phyloP scores from a whole-genome alignment of 495 filamentous ascomycete genomes.

The Aspergillus steynii region DNA sequence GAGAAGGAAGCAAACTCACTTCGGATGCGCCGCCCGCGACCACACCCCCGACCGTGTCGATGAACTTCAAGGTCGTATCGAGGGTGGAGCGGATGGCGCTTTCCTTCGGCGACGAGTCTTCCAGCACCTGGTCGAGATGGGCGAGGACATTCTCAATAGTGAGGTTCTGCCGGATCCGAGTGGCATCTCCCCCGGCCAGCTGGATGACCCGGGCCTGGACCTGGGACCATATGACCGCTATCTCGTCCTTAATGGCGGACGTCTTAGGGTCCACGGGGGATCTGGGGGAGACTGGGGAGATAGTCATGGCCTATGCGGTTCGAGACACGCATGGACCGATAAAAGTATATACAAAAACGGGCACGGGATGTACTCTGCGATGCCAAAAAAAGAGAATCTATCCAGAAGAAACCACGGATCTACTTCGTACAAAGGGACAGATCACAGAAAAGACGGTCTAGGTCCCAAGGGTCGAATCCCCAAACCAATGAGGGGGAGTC shows the following conservation, averaged over 20 bases:
- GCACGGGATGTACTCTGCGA: neutral
- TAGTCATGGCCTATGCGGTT: constrained; percentile 13
- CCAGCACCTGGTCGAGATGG: constrained; percentile 29
- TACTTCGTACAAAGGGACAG: neutral
- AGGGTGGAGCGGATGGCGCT: constrained; percentile 26
- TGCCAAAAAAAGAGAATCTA: neutral
- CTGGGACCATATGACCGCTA: constrained; percentile 38
- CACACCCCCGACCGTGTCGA: constrained; percentile 36
- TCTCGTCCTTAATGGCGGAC: constrained; percentile 34
- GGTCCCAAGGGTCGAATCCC: neutral
- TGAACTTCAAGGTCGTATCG: constrained; percentile 36
- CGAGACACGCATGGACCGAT: neutral
- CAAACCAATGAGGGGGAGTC: neutral
- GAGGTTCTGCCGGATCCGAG: constrained; percentile 26
- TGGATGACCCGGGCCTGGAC: constrained; percentile 38
- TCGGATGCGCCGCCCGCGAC: constrained; percentile 33
- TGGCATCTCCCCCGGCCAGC: constrained; percentile 37
- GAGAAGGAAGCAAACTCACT: constrained; percentile 20
- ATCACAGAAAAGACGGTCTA: neutral
- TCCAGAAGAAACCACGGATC: neutral
- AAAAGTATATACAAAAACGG: neutral
- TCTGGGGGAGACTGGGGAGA: constrained; percentile 16
- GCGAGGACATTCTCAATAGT: constrained; percentile 33
- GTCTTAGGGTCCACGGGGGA: constrained; percentile 12
- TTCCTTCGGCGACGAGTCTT: constrained; percentile 28